Base-by-base conservation (phyloP, 768 basidiomycete genomes). In the Amanita muscaria region DNA sequence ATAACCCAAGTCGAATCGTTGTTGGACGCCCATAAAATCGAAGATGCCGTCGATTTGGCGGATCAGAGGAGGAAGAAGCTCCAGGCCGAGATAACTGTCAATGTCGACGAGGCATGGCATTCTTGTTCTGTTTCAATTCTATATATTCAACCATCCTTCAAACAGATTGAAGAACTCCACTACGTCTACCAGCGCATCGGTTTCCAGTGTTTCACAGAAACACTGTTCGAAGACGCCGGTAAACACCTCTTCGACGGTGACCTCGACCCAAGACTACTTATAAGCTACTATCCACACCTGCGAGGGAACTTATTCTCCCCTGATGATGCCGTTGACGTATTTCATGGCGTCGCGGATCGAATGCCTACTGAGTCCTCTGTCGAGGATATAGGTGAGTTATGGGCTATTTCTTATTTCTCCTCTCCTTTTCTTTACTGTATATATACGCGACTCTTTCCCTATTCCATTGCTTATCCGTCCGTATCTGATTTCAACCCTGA, bases 121-220 rank as follows among this genome's bases (percentile, higher is more conserved):
- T 6, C 27, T 6, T 29, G 6, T 29, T 6, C 27, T 29, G 7
- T 12, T 12, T 29, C 27, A 6, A 12, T 29, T 29, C 27, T 29
- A 6, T 29, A 29, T 29, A 6, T 2, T 5, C 24, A 5, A 22
- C 31, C n/a, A 37, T 32, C 33, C 15, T 15, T 10, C 33, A 29
- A 48, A 16, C 27, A 70, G 81, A 73, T 68, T 61, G 83, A 85
- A 25, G 84, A 86, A 53, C 65, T 91, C 38, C 73, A 74, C 48
- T 88, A 88, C 52, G 70, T 89, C 27, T 87, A 88, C 57, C 85
- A 89, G 53, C 78, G 79, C 25, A 76, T 93, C 42, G 91, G 87
- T 12, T 86, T 86, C 56, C 75, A 81, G 59, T 82, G 82, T 53
- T 72, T 93, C 56, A 59, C 68, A 23, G 86, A 88, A 58, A 89